A percentile compares a stretch with the other conserved stretches of the same genome.
Evolutionary conservation across 225 moss, liverwort and hornwort species (phyloP).

Genomic region (Rhytidiadelphus loreus): DNA sequence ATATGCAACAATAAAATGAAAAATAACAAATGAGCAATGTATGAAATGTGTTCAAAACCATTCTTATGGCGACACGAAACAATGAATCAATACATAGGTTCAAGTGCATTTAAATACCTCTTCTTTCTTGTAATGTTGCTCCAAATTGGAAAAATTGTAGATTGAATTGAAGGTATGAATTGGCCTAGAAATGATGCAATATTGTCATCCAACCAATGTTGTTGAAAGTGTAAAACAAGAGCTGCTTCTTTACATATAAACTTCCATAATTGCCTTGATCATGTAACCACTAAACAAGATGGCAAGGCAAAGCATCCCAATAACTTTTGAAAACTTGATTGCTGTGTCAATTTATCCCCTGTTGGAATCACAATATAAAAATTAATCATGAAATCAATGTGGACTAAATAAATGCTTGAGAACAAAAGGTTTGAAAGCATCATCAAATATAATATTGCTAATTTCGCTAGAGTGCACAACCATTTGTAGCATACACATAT

Average conservation of each 20-base stretch:
- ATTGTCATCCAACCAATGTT: not conserved
- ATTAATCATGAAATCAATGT: not conserved
- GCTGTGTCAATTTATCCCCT: not conserved
- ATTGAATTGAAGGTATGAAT: not conserved
- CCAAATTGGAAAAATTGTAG: not conserved
- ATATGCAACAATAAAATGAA: not conserved
- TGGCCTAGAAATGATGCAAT: not conserved
- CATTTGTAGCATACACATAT: accelerated
- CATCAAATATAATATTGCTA: too few relatives aligned
- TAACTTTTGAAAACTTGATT: too few relatives aligned
- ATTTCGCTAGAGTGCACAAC: accelerated
- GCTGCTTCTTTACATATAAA: accelerated
- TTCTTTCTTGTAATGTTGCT: not conserved
- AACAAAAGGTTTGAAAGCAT: accelerated
- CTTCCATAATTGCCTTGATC: not conserved
- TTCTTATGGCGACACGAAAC: accelerated
- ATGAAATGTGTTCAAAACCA: not conserved
- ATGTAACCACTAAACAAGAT: too few relatives aligned
- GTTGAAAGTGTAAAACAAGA: not conserved
- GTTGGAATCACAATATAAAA: not conserved
- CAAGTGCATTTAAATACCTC: not conserved
- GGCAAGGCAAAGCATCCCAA: too few relatives aligned
- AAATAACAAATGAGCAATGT: too few relatives aligned
- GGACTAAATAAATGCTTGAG: not conserved
- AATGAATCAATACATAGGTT: not conserved